These are phyloP conservation scores for Sporisorium scitamineum DNA, from an alignment of 1,284 basidiomycete species.

Conservation along the genomic window DNA sequence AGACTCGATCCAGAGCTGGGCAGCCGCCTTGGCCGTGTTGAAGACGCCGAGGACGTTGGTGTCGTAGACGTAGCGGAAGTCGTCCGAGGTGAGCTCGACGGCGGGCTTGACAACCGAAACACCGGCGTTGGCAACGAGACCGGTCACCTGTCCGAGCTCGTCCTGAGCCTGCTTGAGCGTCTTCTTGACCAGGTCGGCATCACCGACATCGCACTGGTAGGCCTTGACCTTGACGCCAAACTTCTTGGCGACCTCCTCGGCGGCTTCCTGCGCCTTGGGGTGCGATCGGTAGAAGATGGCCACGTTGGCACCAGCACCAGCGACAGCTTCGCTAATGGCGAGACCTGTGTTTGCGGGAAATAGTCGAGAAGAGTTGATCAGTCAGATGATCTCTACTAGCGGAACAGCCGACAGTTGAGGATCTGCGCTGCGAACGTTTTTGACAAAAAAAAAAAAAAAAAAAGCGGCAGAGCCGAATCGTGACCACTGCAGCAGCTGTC, in stretches of 20 bases:
- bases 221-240: slow-evolving; percentile 67
- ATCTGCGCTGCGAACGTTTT: background rate
- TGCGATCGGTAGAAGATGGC: slow-evolving; percentile 68
- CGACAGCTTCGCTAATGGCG: slow-evolving; percentile 66
- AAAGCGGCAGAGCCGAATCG: background rate
- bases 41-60: slow-evolving; percentile 69
- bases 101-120: slow-evolving; percentile 68
- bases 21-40: slow-evolving; percentile 67
- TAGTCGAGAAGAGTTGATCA: slow-evolving; percentile 1
- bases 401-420: background rate
- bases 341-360: slow-evolving; percentile 65
- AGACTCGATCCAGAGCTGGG: slow-evolving; percentile 68
- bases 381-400: background rate
- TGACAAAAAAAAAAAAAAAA: too few species aligned
- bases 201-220: slow-evolving; percentile 69
- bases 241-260: slow-evolving; percentile 65
- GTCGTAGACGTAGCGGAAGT: slow-evolving; percentile 69
- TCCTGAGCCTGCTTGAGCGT: slow-evolving; percentile 62
- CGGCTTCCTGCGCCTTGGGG: slow-evolving; percentile 67
- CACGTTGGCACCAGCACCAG: slow-evolving; percentile 67
- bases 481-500: background rate
- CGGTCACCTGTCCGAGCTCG: slow-evolving; percentile 66
- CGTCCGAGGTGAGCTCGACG: slow-evolving; percentile 66
- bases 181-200: slow-evolving; percentile 64
- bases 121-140: slow-evolving; percentile 67